Conservation (phyloP, 2,329 filamentous ascomycete species). For the Sporothrix sp. region DNA sequence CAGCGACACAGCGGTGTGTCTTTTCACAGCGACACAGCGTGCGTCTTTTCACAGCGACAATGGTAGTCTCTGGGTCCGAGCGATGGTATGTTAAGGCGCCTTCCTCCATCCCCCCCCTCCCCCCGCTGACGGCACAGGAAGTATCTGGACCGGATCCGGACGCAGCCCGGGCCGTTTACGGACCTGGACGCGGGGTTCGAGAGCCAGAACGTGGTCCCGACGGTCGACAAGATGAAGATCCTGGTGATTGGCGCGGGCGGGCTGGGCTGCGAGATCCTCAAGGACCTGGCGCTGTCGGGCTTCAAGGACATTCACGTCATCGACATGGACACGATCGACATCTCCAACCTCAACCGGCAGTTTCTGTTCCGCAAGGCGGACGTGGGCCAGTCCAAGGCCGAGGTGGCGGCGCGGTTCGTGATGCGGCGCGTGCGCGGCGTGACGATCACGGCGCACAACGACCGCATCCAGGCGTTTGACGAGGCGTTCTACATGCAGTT, state of each 20-base stretch:
- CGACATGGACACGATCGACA: conserved; percentile 99
- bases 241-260: conserved; percentile 80
- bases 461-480: conserved; percentile 93
- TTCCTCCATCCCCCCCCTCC: too few relatives aligned
- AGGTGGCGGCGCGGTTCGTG: conserved; percentile 85
- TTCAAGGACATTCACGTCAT: conserved; percentile 98
- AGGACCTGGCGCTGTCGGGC: conserved; percentile 87
- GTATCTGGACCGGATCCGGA: conserved; percentile 73
- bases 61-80: too few relatives aligned
- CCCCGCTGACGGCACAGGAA: too few relatives aligned
- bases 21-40: too few relatives aligned
- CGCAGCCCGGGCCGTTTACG: conserved; percentile 69
- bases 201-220: conserved; percentile 43
- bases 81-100: too few relatives aligned
- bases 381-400: conserved; percentile 88
- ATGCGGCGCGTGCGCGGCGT: conserved; percentile 83
- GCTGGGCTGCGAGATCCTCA: conserved; percentile 90
- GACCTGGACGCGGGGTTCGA: conserved; percentile 44
- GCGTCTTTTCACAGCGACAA: too few relatives aligned
- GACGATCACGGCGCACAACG: conserved; percentile 86
- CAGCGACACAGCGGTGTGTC: too few relatives aligned
- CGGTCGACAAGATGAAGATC: conserved; percentile 62
- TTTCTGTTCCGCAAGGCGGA: conserved; percentile 90
- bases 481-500: conserved; percentile 97
- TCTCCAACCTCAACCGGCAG: conserved; percentile 94